phyloP scores from a whole-genome alignment of 2,329 filamentous ascomycete genomes.

The Claviceps sp. region DNA sequence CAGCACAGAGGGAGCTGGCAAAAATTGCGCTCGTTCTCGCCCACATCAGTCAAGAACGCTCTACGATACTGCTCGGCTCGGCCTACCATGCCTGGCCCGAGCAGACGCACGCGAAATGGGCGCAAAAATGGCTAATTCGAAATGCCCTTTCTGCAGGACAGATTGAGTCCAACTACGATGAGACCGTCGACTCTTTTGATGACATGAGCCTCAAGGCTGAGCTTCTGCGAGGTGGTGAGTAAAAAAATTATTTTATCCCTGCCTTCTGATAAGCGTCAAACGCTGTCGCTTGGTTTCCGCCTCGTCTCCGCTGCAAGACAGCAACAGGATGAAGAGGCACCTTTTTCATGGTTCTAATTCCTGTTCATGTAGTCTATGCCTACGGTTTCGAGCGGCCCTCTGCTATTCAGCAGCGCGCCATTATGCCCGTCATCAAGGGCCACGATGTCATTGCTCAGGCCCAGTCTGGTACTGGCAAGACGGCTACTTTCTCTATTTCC shows the following conservation, averaged over 20 bases:
- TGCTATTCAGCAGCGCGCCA: slow-evolving; percentile 98
- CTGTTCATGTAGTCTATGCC: slow-evolving; percentile 57
- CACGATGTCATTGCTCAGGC: slow-evolving; percentile 99
- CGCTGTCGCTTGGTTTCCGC: not conserved
- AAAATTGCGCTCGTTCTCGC: not conserved
- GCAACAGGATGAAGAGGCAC: not conserved
- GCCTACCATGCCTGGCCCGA: slow-evolving; percentile 1
- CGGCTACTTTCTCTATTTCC: slow-evolving; percentile 98
- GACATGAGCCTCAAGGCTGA: slow-evolving; percentile 94
- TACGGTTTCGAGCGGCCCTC: slow-evolving; percentile 99
- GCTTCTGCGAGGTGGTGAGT: slow-evolving; percentile 79
- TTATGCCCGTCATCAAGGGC: slow-evolving; percentile 99
- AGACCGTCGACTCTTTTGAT: slow-evolving; percentile 98
- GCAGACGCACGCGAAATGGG: not conserved
- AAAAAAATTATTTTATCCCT: slow-evolving; percentile 13
- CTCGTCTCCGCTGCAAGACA: not conserved
- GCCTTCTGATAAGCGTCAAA: not conserved
- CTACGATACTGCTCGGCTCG: not conserved
- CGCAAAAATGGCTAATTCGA: slow-evolving; percentile 11
- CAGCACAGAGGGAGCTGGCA: not conserved
- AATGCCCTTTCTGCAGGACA: slow-evolving; percentile 48
- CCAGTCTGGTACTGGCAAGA: slow-evolving; percentile 99
- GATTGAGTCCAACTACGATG: slow-evolving; percentile 99
- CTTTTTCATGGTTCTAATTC: not conserved
- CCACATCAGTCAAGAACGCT: not conserved